Evolutionary conservation across 176 grass and related monocot genomes (phyloP), one percentile per base, ranked within the genome.

Genomic region (Oropetium thomaeum): DNA sequence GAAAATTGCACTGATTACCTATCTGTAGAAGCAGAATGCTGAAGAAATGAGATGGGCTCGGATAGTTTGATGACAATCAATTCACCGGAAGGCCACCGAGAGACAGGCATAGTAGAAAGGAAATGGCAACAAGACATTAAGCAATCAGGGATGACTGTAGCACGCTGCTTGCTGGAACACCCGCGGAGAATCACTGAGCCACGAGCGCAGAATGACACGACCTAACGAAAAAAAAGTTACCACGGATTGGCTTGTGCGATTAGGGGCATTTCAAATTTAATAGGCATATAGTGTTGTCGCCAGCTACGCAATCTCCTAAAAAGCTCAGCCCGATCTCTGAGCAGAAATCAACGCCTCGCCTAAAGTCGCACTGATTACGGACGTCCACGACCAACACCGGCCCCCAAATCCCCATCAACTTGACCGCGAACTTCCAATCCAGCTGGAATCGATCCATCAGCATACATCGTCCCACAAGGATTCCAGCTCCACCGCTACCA

Each of bases 381-480:
- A 14, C 19, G 19, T 1, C 43, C 26, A 60, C 20, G 62, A 40
- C 2, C 10, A 52, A 5, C 44, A 10, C 16, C 31, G 25, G 19
- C 53, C 53, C 42, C 62, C 12, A 71, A 82, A 73, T 32, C 25
- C 84, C 73, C 14, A 60, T 28, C 29, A 81, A 57, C 77, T 70
- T 34, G 39, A 15, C 48, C 48, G 41, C 72, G 19, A 65, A 16
- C 59, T 41, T 34, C 7, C 8, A 64, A 51, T 23, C 23, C 30
- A 9, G 5, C 41, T 3, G 22, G 33, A 76, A 49, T 35, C 65
- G 27, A 80, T 64, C 77, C 38, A 74, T 49, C 61, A 31, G 41
- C 12, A 11, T 30, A 59, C 5, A 4, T 19, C 35, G 30, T 5
- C 16, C 28, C 49, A 26, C 51, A 4, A 57, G 6, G 17, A 10